Base-by-base conservation (phyloP, 768 basidiomycete species). In the Termitomyces sp. region DNA sequence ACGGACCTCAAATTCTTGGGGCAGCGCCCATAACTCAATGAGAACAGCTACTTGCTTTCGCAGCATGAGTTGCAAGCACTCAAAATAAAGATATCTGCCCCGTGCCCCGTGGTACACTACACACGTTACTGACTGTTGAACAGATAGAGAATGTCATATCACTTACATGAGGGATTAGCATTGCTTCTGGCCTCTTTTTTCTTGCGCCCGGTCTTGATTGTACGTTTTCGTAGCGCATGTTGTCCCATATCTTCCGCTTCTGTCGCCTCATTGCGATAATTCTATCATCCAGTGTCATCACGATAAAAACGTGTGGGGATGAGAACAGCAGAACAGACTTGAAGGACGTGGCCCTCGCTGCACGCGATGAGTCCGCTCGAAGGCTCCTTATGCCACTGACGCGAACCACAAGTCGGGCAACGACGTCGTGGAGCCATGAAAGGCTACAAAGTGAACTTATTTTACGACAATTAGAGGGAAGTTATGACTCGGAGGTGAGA, bases 281-380 rank as follows among this genome's bases (percentile, higher is more conserved):
- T 84, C 93, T 95, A 60, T 33, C 38, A 49, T 23, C 21, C 21
- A 19, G 40, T 42, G 41, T 53, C 43, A 55, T 28, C 15, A 48
- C n/a, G 14, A 38, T 40, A 46, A 45, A 37, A 42, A 31, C 23
- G 23, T 28, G 17, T 30, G 28, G 28, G 51, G 56, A 33, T 33
- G 41, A 31, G 50, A 52, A 53, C 52, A 41, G 30, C 56, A 7
- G 48, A 23, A 63, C 72, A 61, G 67, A 92, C 93, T 80, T 92
- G 89, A 31, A 94, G 79, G 58, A 96, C 82, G 69, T 97, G 94
- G 10, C 94, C 94, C 66, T 97, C 94, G 61, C 85, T 89, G 70
- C 94, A 97, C 1, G 87, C 85, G 43, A 94, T 80, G 43, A 88
- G 75, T 1, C 94, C 94, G 37, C 85, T 88, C 0, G 85, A 79